Base-by-base conservation (phyloP, 2,329 filamentous ascomycete genomes). In the Sclerotinia nivalis region DNA sequence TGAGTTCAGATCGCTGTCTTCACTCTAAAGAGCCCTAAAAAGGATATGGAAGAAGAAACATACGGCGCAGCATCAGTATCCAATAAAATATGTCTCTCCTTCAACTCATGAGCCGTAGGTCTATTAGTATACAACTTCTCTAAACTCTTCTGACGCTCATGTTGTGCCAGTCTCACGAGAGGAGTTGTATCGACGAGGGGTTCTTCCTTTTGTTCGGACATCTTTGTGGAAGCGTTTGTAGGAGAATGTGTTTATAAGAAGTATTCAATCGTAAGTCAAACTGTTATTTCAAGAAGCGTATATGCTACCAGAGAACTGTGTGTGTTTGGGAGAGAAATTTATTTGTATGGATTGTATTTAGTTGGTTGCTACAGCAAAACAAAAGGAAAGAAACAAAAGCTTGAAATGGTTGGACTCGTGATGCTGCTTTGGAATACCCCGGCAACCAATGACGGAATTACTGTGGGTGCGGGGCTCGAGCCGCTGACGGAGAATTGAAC, bases 61-160 rank as follows among this genome's bases (percentile, higher is more conserved):
- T 82, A 90, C 85, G 89, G 89, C 58, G 89, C 89, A 74, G 88
- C 87, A 75, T 83, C 89, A 2, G 88, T 91, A 75, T 90, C 86
- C 6, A 91, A 83, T 66, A 92, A 79, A 72, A 92, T 92, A 77
- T 91, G 87, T 72, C 87, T 82, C 74, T 90, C 86, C 81, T 90
- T 91, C 71, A 92, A 82, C 72, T 91, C 89, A 77, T 90, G 83
- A 20, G 80, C 77, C 62, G 85, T 87, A 34, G 91, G 91, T 54
- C 93, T 91, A 75, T 89, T 87, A 79, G 89, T 86, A 68, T 93
- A 84, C 77, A 92, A 88, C 76, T 89, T 88, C 80, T 92, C 90
- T 18, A 93, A 84, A 5, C 90, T 93, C 83, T 92, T 89, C 79
- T 86, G 87, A 75, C 88, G 85, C 55, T 78, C 82, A 34, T 81